Evolutionary conservation across 2,329 filamentous ascomycete species (phyloP).

Genomic region (Arthrinium phaeospermum): DNA sequence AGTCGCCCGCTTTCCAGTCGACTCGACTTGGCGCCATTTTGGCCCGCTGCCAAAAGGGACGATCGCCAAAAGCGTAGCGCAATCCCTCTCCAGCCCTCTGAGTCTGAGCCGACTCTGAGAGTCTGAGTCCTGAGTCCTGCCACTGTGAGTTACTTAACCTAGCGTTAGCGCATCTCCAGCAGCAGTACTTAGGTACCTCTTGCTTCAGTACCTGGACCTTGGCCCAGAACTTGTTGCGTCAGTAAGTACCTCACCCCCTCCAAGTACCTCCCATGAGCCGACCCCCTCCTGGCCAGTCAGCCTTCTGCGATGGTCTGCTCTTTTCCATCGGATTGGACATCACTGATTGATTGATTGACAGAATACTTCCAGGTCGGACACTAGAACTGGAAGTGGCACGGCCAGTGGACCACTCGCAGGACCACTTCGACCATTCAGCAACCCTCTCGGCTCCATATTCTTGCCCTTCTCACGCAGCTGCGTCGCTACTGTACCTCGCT

Average conservation of each 20-base stretch:
- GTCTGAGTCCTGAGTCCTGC: neutral
- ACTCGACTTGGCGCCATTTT: neutral
- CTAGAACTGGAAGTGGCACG: conserved; percentile 13
- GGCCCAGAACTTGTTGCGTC: neutral
- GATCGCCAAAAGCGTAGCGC: neutral
- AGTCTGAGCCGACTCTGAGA: too few species aligned
- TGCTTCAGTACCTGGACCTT: neutral
- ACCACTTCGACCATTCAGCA: neutral
- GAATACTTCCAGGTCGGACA: conserved; percentile 1
- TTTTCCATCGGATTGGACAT: conserved; percentile 15
- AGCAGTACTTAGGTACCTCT: neutral
- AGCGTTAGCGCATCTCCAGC: neutral
- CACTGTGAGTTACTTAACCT: neutral
- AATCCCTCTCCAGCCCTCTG: neutral
- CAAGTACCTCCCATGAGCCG: neutral
- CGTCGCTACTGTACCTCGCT: neutral
- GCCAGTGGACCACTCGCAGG: conserved; percentile 1
- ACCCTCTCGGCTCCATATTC: neutral
- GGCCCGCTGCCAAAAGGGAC: conserved; percentile 13
- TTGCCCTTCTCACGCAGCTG: neutral
- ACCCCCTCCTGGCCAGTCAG: neutral
- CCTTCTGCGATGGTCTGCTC: conserved; percentile 15
- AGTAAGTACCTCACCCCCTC: neutral
- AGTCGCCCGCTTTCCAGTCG: conserved; percentile 4
- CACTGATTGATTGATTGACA: conserved; percentile 11